Percentiles rank a stretch among this genome's conserved stretches.
These are phyloP conservation scores for Saturnispora halmiae DNA, from an alignment of 805 yeast genomes.

Conservation along the genomic window DNA sequence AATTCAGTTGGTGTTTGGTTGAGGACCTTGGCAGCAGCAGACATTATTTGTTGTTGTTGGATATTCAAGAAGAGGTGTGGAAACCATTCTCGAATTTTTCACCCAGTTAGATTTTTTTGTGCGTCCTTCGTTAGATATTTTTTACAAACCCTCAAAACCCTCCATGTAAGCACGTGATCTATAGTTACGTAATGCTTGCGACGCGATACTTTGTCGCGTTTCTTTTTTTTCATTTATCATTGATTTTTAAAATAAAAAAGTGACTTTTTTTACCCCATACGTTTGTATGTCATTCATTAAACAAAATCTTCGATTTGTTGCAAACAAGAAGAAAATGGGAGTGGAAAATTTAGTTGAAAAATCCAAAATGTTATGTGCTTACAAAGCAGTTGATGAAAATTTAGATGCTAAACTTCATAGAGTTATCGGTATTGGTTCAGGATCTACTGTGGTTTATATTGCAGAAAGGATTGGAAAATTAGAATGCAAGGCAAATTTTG, in stretches of 20 bases:
- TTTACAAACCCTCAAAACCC: constrained; percentile 9
- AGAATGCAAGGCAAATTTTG: constrained; percentile 41
- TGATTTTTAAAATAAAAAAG: not conserved
- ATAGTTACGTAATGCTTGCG: not conserved
- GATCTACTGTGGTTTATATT: constrained; percentile 93
- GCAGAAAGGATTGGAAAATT: constrained; percentile 87
- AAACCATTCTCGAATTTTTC: not conserved
- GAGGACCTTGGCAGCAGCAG: constrained; percentile 94
- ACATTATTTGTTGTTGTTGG: constrained; percentile 45
- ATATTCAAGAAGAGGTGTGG: not conserved
- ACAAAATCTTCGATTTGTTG: too few relatives aligned
- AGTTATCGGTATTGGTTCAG: constrained; percentile 91
- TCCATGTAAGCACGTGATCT: constrained; percentile 11
- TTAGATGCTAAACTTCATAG: constrained; percentile 51
- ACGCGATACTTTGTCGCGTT: not conserved
- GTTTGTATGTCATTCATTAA: not conserved
- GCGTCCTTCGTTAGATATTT: constrained; percentile 4
- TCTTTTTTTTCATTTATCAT: not conserved
- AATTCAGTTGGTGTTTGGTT: constrained; percentile 94
- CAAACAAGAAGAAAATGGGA: constrained; percentile 12
- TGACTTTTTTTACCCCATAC: not conserved
- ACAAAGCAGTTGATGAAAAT: constrained; percentile 84
- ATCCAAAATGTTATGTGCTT: constrained; percentile 88
- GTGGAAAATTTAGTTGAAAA: constrained; percentile 45
- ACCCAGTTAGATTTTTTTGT: constrained; percentile 5